phyloP scores from a whole-genome alignment of 495 filamentous ascomycete genomes.

The Chaetomidium leptoderma region DNA sequence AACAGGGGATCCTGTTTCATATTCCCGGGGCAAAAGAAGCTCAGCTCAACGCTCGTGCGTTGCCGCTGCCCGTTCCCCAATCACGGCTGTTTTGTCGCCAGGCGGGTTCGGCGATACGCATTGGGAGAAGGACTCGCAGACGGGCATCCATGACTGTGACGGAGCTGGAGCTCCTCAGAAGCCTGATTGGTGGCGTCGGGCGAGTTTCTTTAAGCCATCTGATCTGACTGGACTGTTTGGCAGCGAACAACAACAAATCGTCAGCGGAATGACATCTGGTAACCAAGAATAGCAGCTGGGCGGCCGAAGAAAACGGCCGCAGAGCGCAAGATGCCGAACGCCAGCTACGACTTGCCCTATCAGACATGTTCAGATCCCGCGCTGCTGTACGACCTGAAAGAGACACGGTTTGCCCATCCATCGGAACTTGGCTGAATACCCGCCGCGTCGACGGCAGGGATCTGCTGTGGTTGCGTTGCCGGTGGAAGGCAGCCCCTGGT shows the following conservation, averaged over 20 bases:
- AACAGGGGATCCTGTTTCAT: neutral
- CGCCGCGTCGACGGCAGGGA: constrained; percentile 5
- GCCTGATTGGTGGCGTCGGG: constrained; percentile 21
- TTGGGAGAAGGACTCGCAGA: neutral
- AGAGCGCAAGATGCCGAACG: neutral
- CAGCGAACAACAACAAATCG: neutral
- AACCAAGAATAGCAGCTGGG: constrained; percentile 15
- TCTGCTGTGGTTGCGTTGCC: neutral
- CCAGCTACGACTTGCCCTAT: constrained; percentile 4
- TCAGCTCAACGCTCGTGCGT: neutral
- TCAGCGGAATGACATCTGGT: neutral
- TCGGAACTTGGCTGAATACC: neutral
- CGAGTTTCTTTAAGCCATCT: neutral
- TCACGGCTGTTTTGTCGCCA: neutral
- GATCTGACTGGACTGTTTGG: constrained; percentile 1
- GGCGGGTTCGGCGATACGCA: neutral
- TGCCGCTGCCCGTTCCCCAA: constrained; percentile 5
- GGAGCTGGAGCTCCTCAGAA: constrained; percentile 11
- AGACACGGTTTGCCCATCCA: neutral
- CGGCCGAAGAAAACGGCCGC: constrained; percentile 6
- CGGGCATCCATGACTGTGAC: neutral
- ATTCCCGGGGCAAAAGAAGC: neutral
- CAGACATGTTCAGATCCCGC: constrained; percentile 7
- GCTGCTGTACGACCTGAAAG: neutral
- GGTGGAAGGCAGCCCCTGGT: neutral